Percentiles rank a stretch among this genome's conserved stretches.
These are phyloP conservation scores for Colletotrichum lentis DNA, from an alignment of 2,329 filamentous ascomycete genomes.

Conservation along the genomic window DNA sequence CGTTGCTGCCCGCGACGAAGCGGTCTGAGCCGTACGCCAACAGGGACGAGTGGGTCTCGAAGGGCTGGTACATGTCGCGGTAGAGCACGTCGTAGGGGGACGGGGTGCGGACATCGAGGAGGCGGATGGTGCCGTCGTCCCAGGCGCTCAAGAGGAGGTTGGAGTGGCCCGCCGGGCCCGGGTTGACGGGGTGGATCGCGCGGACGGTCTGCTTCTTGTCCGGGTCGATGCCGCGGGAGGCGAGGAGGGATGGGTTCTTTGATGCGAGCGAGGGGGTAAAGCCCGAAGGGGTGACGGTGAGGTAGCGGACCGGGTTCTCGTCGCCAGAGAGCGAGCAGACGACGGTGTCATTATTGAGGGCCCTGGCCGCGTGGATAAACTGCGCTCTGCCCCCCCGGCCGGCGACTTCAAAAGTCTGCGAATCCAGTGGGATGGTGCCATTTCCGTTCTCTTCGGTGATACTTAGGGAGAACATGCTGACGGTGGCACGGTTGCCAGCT, in stretches of 20 bases:
- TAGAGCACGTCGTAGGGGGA: slow-evolving; percentile 58
- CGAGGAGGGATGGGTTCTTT: slow-evolving; percentile 44
- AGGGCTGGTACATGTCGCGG: slow-evolving; percentile 61
- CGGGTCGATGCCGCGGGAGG: slow-evolving; percentile 42
- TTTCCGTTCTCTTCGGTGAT: slow-evolving; percentile 13
- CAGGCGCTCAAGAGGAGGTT: slow-evolving; percentile 60
- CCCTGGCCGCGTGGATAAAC: slow-evolving; percentile 51
- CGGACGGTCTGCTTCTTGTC: slow-evolving; percentile 53
- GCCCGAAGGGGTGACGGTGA: slow-evolving; percentile 57
- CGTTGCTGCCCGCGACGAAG: slow-evolving; percentile 60
- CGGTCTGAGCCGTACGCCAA: slow-evolving; percentile 60
- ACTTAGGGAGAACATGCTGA: slow-evolving; percentile 37
- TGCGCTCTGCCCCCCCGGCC: slow-evolving; percentile 39
- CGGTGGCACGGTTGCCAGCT: slow-evolving; percentile 34
- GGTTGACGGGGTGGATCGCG: slow-evolving; percentile 56
- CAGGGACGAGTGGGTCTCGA: slow-evolving; percentile 56
- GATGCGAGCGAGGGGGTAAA: slow-evolving; percentile 49
- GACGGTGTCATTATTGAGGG: slow-evolving; percentile 55
- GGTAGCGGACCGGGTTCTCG: slow-evolving; percentile 54
- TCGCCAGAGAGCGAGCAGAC: slow-evolving; percentile 56
- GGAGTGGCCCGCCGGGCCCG: slow-evolving; percentile 43
- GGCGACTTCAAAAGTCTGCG: slow-evolving; percentile 24
- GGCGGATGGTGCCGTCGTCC: slow-evolving; percentile 59
- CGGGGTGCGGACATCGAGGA: slow-evolving; percentile 57
- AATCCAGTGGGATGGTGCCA: slow-evolving; percentile 10